phyloP scores from a whole-genome alignment of 2,329 filamentous ascomycete species.

The Pezicula carpinea region DNA sequence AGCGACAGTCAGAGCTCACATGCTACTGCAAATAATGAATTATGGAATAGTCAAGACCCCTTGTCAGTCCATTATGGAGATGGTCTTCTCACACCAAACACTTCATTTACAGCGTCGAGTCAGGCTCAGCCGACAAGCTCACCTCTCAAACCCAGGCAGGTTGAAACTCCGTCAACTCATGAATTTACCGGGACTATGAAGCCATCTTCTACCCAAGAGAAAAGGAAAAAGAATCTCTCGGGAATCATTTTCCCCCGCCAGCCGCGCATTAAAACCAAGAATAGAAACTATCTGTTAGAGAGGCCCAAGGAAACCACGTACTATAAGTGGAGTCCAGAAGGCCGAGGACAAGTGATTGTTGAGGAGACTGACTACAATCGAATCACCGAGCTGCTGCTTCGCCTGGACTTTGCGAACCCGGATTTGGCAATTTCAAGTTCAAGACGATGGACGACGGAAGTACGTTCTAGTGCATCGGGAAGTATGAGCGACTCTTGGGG shows the following conservation, averaged over 20 bases:
- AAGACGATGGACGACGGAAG: constrained; percentile 65
- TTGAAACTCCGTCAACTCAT: background rate
- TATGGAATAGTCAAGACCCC: background rate
- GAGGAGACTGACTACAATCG: constrained; percentile 62
- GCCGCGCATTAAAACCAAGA: constrained; percentile 59
- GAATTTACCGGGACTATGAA: constrained; percentile 4
- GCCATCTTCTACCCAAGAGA: constrained; percentile 31
- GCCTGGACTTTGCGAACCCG: constrained; percentile 67
- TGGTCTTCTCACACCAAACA: constrained; percentile 10
- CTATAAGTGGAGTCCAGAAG: constrained; percentile 60
- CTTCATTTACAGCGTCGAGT: constrained; percentile 19
- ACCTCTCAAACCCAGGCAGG: constrained; percentile 3
- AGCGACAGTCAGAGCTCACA: constrained; percentile 11
- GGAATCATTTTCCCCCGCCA: constrained; percentile 60
- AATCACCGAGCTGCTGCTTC: constrained; percentile 63
- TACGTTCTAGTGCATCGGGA: constrained; percentile 38
- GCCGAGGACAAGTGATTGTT: constrained; percentile 60
- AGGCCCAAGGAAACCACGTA: constrained; percentile 51
- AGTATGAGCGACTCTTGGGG: constrained; percentile 44
- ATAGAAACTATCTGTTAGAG: constrained; percentile 44
- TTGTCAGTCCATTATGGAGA: constrained; percentile 15
- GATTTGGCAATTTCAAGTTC: constrained; percentile 62
- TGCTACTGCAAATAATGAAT: background rate
- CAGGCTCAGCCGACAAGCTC: constrained; percentile 9
- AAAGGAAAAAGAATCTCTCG: constrained; percentile 43